Percentiles rank a stretch among this genome's conserved stretches.
Conservation (phyloP, 306 rosid genomes). For the Datisca glomerata region DNA sequence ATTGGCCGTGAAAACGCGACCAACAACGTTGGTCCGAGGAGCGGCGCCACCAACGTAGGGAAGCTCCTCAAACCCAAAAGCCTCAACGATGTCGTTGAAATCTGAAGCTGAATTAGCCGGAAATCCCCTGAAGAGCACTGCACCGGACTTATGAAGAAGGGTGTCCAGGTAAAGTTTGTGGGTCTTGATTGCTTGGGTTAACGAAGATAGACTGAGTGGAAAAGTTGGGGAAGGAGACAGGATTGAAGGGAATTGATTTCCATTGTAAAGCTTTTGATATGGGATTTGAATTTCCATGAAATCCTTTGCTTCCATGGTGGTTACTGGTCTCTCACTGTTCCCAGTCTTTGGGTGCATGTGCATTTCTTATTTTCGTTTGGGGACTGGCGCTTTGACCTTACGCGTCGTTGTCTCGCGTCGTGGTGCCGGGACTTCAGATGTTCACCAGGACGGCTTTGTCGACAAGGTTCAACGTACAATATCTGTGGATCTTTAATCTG, state of each 20-base stretch:
- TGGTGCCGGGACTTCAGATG: no score
- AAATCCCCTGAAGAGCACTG: constrained; percentile 51
- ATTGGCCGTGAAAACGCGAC: constrained; percentile 83
- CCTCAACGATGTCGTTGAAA: constrained; percentile 69
- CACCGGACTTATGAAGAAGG: constrained; percentile 47
- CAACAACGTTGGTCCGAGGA: constrained; percentile 58
- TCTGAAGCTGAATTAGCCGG: constrained; percentile 44
- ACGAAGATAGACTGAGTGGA: constrained; percentile 9
- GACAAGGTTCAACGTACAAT: no score
- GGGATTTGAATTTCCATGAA: constrained; percentile 40
- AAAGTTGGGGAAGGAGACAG: constrained; percentile 20
- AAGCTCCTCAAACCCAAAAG: constrained; percentile 68
- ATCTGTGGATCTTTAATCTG: no score
- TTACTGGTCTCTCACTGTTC: background rate
- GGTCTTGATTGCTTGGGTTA: constrained; percentile 30
- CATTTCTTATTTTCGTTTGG: no score
- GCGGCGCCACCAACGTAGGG: constrained; percentile 91
- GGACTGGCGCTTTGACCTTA: background rate
- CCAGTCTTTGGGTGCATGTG: background rate
- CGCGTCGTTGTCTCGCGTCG: background rate
- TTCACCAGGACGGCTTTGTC: no score
- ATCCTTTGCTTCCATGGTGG: constrained; percentile 10
- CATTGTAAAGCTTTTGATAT: constrained; percentile 41
- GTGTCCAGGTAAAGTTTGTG: constrained; percentile 36
- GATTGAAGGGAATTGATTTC: constrained; percentile 35